Evolutionary conservation across 768 basidiomycete genomes (phyloP).

Genomic region (Suillus variegatus): DNA sequence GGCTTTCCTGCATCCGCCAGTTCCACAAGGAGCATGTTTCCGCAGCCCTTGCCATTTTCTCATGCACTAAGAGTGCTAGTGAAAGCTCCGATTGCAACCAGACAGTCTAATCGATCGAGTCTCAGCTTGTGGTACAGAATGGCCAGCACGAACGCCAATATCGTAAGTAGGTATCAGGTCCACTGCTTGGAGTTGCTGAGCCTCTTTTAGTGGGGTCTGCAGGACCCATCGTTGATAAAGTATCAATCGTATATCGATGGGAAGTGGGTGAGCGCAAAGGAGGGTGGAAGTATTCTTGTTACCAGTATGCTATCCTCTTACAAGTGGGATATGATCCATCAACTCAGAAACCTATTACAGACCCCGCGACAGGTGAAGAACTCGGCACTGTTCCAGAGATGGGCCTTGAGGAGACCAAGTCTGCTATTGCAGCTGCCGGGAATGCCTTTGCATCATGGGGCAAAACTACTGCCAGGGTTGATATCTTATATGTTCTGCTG

Average conservation of each 20-base stretch:
- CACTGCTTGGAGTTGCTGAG: background rate
- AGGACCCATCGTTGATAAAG: constrained; percentile 74
- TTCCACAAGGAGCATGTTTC: constrained; percentile 2
- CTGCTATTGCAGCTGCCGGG: constrained; percentile 81
- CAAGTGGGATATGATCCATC: background rate
- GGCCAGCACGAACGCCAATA: constrained; percentile 46
- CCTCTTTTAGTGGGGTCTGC: constrained; percentile 64
- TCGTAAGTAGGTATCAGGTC: constrained; percentile 32
- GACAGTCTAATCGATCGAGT: background rate
- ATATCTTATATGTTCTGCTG: background rate
- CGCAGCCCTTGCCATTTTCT: background rate
- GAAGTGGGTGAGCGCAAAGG: constrained; percentile 82
- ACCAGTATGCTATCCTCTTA: constrained; percentile 55
- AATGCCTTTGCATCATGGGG: constrained; percentile 86
- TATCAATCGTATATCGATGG: constrained; percentile 81
- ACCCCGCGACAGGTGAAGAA: constrained; percentile 84
- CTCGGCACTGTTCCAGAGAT: constrained; percentile 91
- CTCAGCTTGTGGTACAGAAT: constrained; percentile 41
- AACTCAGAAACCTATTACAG: constrained; percentile 39
- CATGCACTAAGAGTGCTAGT: background rate
- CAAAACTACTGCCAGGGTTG: constrained; percentile 83
- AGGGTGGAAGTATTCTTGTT: constrained; percentile 71
- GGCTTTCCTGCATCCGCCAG: background rate
- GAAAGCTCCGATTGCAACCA: background rate
- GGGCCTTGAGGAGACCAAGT: constrained; percentile 78